A percentile compares a stretch with the other conserved stretches of the same genome.
These are phyloP conservation scores for Cutaneotrichosporon mucoides DNA, from an alignment of 1,284 basidiomycete species.

Conservation along the genomic window DNA sequence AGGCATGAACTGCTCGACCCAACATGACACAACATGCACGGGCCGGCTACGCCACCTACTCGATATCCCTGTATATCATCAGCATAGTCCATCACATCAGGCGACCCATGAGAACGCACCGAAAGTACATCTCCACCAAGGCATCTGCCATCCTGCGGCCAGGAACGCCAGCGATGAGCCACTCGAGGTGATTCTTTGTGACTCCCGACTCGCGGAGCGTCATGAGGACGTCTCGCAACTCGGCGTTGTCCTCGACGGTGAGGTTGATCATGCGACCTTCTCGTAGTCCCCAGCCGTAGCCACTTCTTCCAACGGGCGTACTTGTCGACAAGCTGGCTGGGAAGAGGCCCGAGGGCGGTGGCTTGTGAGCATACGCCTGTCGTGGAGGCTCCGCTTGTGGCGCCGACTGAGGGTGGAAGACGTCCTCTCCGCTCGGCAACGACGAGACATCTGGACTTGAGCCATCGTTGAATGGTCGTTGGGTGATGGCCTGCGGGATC, in stretches of 20 bases:
- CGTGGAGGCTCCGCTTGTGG: conserved; percentile 24
- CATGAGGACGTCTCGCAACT: conserved; percentile 43
- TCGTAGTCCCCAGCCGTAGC: conserved; percentile 44
- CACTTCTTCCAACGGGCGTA: conserved; percentile 33
- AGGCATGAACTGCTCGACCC: background rate
- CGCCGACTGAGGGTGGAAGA: conserved; percentile 36
- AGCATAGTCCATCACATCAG: background rate
- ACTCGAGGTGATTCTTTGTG: conserved; percentile 45
- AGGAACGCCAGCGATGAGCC: conserved; percentile 48
- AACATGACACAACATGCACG: background rate
- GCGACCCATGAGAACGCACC: conserved; percentile 22
- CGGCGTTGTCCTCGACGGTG: conserved; percentile 36
- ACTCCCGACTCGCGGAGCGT: conserved; percentile 50
- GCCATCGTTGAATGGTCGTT: conserved; percentile 10
- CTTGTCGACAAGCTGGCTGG: conserved; percentile 34
- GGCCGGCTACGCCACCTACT: conserved; percentile 8
- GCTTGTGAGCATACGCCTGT: conserved; percentile 37
- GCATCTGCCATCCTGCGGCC: conserved; percentile 47
- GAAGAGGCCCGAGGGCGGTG: conserved; percentile 45
- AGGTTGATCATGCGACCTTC: conserved; percentile 43
- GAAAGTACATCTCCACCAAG: conserved; percentile 48
- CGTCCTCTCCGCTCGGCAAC: conserved; percentile 37
- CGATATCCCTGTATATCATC: conserved; percentile 13
- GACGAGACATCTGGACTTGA: conserved; percentile 39
- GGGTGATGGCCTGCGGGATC: conserved; percentile 19